Evolutionary conservation across 108 stramenopile genomes (phyloP), one percentile per base, ranked within the genome.

Genomic region (Pseudonitzschia pungens): DNA sequence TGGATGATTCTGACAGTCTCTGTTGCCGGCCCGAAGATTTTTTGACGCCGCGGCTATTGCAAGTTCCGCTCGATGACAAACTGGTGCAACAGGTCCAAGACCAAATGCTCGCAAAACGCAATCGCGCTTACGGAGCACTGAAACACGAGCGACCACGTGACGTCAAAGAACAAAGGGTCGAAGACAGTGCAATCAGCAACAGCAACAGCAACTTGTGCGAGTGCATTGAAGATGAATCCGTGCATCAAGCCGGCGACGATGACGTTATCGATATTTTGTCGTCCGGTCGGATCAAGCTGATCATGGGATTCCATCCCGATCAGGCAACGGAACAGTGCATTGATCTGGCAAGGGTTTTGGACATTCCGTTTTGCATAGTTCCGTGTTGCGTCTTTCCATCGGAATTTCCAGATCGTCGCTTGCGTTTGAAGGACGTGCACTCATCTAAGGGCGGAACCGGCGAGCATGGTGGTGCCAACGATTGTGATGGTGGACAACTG

Each of bases 261-360:
- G 40, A 41, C 15, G 54, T 24, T 2, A 12, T 24, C 26, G 54
- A 24, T 26, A 0, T 67, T 22, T 28, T 48, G 20, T 14, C 66
- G 15, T 67, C 45, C 22, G 45, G 43, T 24, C 43, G 45, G 15
- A 67, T 70, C 16, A 69, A 83, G 59, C 45, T 91, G 36, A 77
- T 96, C 41, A 83, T 88, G n/a, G 95, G 95, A 11, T 90, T 96
- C 74, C 95, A 96, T 74, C 91, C 95, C 16, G 94, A 95, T 75
- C 87, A 92, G 67, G 92, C 95, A 26, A 96, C 95, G 11, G 95
- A 96, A 42, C 71, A 74, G 20, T 68, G 73, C 16, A 80, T 96
- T 14, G 92, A 94, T 56, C 59, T 88, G 57, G 92, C 91, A 11
- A 42, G 87, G 8, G 40, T 78, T 8, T 57, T 89, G 15, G 57